A percentile compares a stretch with the other conserved stretches of the same genome.
phyloP scores from a whole-genome alignment of 495 filamentous ascomycete genomes.

The Astrothelium subdiscretum region DNA sequence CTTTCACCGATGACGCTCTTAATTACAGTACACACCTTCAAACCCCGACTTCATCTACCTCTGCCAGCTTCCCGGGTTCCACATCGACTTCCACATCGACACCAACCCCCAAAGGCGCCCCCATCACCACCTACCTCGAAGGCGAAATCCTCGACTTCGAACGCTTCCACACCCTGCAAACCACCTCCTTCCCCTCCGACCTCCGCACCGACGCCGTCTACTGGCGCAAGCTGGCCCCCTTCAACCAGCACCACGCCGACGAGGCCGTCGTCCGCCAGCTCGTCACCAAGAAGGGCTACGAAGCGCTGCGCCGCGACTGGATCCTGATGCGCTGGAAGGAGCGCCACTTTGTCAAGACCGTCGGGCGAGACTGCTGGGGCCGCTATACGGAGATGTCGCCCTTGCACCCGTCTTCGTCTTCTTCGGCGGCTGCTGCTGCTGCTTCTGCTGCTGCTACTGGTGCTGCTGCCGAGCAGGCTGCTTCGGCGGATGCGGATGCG shows the following conservation, averaged over 20 bases:
- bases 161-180: conserved; percentile 53
- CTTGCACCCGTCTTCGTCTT: not conserved
- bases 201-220: conserved; percentile 53
- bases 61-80: conserved; percentile 42
- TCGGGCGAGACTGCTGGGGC: conserved; percentile 33
- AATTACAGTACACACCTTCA: not conserved
- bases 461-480: not conserved
- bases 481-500: not conserved
- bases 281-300: conserved; percentile 45
- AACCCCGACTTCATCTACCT: conserved; percentile 25
- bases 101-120: conserved; percentile 40
- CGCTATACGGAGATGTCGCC: conserved; percentile 25
- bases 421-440: no score
- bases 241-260: conserved; percentile 41
- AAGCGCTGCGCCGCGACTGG: conserved; percentile 45
- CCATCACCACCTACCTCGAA: conserved; percentile 63
- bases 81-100: conserved; percentile 23
- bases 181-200: conserved; percentile 52
- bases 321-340: conserved; percentile 76
- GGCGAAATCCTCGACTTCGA: conserved; percentile 66
- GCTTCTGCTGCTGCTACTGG: not conserved
- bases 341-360: conserved; percentile 54
- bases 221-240: conserved; percentile 61
- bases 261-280: conserved; percentile 47
- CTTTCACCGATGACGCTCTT: not conserved